Evolutionary conservation across 139 green algal species (phyloP).

Genomic region (Chlorella sp.): DNA sequence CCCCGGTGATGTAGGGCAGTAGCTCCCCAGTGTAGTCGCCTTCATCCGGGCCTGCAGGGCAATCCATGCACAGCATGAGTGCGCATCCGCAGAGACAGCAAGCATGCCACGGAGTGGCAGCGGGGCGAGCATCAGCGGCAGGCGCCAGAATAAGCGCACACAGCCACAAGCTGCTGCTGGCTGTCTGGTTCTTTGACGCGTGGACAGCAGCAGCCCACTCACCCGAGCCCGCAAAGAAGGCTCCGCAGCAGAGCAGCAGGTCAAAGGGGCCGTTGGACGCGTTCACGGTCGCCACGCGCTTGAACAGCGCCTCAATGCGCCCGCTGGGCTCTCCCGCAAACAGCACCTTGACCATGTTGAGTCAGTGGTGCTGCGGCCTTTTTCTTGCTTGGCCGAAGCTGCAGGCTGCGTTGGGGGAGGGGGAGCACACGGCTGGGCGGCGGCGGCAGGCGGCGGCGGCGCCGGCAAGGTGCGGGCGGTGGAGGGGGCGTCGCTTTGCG

Average conservation of each 20-base stretch:
- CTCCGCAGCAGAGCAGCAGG: conserved; percentile 67
- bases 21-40: conserved; percentile 53
- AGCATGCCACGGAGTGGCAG: too few species aligned
- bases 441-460: background rate
- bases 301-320: conserved; percentile 62
- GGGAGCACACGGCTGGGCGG: background rate
- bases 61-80: too few species aligned
- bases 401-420: too few species aligned
- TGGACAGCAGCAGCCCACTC: background rate
- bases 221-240: conserved; percentile 66
- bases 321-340: conserved; percentile 63
- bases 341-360: conserved; percentile 62
- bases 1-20: conserved; percentile 58
- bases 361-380: too few species aligned
- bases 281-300: conserved; percentile 67
- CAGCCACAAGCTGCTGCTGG: too few species aligned
- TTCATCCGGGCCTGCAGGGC: conserved; percentile 46
- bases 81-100: too few species aligned
- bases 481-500: too few species aligned
- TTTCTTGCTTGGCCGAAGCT: background rate
- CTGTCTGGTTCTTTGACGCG: too few species aligned
- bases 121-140: too few species aligned
- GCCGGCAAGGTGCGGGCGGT: too few species aligned
- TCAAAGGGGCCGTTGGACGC: conserved; percentile 72
- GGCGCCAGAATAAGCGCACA: too few species aligned